These are phyloP conservation scores for Linanthus parryae DNA, from an alignment of 148 eudicot genomes.

Conservation along the genomic window DNA sequence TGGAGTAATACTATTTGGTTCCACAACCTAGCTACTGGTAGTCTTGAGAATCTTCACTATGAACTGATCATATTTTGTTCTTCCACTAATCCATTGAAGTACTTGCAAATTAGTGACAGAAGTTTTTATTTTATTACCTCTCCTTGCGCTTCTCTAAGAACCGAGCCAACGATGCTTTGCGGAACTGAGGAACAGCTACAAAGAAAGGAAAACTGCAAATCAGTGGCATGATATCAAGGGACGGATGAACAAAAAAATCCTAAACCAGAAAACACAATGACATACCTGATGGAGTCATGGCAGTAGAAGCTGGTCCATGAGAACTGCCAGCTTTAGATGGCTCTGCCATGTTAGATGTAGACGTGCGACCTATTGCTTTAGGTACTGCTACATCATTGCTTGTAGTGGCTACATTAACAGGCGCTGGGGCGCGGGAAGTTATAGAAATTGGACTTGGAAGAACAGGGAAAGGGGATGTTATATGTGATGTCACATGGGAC, in stretches of 20 bases:
- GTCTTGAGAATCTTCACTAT: background rate
- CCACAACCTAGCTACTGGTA: background rate
- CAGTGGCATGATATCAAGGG: background rate
- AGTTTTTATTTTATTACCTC: slow-evolving; percentile 29
- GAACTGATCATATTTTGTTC: background rate
- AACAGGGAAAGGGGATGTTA: background rate
- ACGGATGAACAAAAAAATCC: background rate
- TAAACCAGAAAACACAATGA: background rate
- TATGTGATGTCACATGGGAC: too few relatives aligned
- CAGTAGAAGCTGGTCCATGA: slow-evolving; percentile 13
- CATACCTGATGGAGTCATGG: slow-evolving; percentile 29
- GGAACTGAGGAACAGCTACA: slow-evolving; percentile 72
- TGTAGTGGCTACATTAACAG: slow-evolving; percentile 16
- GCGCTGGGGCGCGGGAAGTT: slow-evolving; percentile 12
- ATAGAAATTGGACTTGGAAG: slow-evolving; percentile 27
- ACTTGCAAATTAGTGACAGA: background rate
- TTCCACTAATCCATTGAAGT: background rate
- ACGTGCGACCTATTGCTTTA: slow-evolving; percentile 14
- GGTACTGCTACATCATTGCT: slow-evolving; percentile 15
- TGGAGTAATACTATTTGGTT: too few relatives aligned
- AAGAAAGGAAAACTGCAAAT: slow-evolving; percentile 7
- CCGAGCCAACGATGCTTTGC: slow-evolving; percentile 64
- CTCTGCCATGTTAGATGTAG: slow-evolving; percentile 20
- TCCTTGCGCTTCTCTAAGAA: slow-evolving; percentile 66
- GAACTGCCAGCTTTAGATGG: slow-evolving; percentile 15